These are phyloP conservation scores for Myxozyma mucilagina DNA, from an alignment of 805 yeast species.

Conservation along the genomic window DNA sequence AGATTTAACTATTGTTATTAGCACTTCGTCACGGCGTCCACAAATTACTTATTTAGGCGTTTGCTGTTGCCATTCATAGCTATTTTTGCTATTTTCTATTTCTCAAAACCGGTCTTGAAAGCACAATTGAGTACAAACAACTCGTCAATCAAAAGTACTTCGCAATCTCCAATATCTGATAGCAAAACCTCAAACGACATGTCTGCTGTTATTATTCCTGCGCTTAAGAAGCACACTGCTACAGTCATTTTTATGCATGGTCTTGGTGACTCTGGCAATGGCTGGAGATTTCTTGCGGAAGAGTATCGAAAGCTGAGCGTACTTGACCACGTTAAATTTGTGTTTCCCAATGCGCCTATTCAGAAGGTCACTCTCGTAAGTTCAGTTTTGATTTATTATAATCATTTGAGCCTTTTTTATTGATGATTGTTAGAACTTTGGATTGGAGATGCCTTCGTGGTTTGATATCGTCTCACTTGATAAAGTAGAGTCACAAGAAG, in stretches of 20 bases:
- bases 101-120: neutral
- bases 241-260: constrained; percentile 58
- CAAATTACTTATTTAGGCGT: neutral
- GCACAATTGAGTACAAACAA: neutral
- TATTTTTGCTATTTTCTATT: neutral
- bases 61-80: neutral
- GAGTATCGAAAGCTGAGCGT: constrained; percentile 46
- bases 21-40: neutral
- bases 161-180: neutral
- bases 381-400: neutral
- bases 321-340: constrained; percentile 61
- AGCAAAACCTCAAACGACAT: neutral
- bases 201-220: constrained; percentile 30
- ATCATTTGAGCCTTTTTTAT: neutral
- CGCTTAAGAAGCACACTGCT: constrained; percentile 31
- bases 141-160: neutral
- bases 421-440: constrained; percentile 48
- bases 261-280: constrained; percentile 85
- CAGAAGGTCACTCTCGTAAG: constrained; percentile 61
- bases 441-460: constrained; percentile 78
- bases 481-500: constrained; percentile 38
- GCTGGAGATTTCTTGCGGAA: constrained; percentile 83
- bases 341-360: constrained; percentile 89
- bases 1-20: neutral
- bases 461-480: constrained; percentile 45